These are phyloP conservation scores for Proliferodiscus dingleyae DNA, from an alignment of 2,329 filamentous ascomycete species.

Conservation along the genomic window DNA sequence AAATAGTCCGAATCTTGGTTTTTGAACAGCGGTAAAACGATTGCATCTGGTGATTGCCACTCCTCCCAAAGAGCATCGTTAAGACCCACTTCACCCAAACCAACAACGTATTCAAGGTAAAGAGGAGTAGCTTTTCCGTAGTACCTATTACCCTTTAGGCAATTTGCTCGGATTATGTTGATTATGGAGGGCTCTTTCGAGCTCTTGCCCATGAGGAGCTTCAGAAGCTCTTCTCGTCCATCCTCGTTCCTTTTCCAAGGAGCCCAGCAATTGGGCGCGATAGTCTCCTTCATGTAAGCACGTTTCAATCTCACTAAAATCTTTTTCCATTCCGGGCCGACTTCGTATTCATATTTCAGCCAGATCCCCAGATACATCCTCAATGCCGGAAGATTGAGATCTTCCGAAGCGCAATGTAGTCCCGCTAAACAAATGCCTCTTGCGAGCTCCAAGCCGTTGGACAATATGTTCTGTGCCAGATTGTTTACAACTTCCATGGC, in stretches of 20 bases:
- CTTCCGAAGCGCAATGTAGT: conserved; percentile 17
- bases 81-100: conserved; percentile 15
- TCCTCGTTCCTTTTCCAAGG: background rate
- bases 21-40: background rate
- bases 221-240: conserved; percentile 3
- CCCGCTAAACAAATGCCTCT: conserved; percentile 10
- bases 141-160: too few relatives aligned
- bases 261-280: background rate
- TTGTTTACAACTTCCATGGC: conserved; percentile 14
- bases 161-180: background rate
- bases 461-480: conserved; percentile 11
- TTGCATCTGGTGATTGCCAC: conserved; percentile 4
- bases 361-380: conserved; percentile 15
- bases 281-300: background rate
- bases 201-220: conserved; percentile 18
- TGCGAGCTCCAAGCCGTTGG: conserved; percentile 11
- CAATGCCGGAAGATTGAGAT: conserved; percentile 9
- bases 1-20: background rate
- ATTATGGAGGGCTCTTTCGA: background rate
- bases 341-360: background rate
- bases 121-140: too few relatives aligned
- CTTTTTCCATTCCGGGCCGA: background rate
- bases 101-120: too few relatives aligned
- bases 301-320: background rate
- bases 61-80: conserved; percentile 12